Evolutionary conservation across 1,284 basidiomycete genomes (phyloP).

Genomic region (Ustilago nuda): DNA sequence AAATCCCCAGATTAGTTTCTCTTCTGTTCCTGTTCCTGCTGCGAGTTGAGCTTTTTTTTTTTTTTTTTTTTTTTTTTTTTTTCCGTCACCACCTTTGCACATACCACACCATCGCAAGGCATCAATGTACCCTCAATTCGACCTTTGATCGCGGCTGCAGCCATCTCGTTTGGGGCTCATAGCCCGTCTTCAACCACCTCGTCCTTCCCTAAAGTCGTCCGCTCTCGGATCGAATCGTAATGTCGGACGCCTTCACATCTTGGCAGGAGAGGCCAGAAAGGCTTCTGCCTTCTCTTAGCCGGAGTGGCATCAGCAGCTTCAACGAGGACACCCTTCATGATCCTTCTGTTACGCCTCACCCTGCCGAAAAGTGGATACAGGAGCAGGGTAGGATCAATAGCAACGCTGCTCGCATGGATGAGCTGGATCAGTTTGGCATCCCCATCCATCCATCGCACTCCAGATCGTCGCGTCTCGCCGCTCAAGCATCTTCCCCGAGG

Average conservation of each 20-base stretch:
- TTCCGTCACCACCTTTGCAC: neutral
- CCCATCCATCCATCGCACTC: conserved; percentile 32
- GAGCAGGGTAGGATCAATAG: conserved; percentile 21
- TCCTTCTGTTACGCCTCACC: conserved; percentile 3
- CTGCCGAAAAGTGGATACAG: conserved; percentile 29
- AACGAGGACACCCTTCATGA: neutral
- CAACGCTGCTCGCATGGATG: conserved; percentile 16
- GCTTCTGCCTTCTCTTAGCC: conserved; percentile 17
- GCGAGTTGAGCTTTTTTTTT: neutral
- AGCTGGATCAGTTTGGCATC: conserved; percentile 41
- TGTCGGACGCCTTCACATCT: conserved; percentile 36
- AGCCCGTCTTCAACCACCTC: neutral
- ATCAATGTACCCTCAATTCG: neutral
- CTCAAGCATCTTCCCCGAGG: conserved; percentile 7
- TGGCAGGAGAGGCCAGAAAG: conserved; percentile 48
- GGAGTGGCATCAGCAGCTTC: neutral
- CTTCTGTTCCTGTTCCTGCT: neutral
- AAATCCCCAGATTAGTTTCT: neutral
- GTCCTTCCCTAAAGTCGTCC: neutral
- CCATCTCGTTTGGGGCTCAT: neutral
- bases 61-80: neutral
- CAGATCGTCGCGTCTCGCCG: conserved; percentile 8
- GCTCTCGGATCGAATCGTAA: conserved; percentile 1
- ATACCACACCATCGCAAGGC: neutral
- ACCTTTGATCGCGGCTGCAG: neutral